phyloP scores from a whole-genome alignment of 2,329 filamentous ascomycete species.

The Pyrenochaeta sp. region DNA sequence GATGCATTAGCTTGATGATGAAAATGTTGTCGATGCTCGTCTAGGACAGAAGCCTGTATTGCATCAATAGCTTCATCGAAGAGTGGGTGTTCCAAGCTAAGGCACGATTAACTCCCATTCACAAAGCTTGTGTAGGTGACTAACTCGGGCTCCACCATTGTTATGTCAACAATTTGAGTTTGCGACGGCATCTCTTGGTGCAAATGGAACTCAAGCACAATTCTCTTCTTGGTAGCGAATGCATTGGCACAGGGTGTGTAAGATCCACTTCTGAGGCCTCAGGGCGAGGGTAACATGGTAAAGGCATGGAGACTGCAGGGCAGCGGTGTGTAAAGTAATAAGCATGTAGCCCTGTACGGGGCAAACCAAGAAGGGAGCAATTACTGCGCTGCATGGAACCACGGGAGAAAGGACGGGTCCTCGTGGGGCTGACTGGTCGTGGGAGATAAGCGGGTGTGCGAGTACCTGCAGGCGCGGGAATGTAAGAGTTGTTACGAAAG shows the following conservation, averaged over 20 bases:
- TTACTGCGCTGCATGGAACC: constrained; percentile 21
- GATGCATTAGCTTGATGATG: constrained; percentile 18
- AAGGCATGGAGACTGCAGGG: constrained; percentile 18
- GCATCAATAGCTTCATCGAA: constrained; percentile 31
- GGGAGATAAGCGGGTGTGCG: constrained; percentile 31
- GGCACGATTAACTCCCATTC: constrained; percentile 15
- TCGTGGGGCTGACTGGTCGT: constrained; percentile 38
- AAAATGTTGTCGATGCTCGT: constrained; percentile 24
- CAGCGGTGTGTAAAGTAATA: constrained; percentile 21
- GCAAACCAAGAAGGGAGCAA: constrained; percentile 18
- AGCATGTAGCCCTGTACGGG: constrained; percentile 10
- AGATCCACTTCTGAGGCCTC: constrained; percentile 7
- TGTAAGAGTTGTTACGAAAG: constrained; percentile 16
- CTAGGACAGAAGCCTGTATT: constrained; percentile 28
- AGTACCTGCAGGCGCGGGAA: constrained; percentile 26
- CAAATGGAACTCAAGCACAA: constrained; percentile 19
- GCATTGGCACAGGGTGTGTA: constrained; percentile 33
- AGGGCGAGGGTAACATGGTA: constrained; percentile 18
- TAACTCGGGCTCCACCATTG: constrained; percentile 34
- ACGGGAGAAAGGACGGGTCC: constrained; percentile 24
- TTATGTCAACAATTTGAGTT: constrained; percentile 27
- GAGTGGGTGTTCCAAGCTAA: constrained; percentile 22
- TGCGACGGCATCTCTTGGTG: constrained; percentile 30
- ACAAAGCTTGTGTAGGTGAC: constrained; percentile 9
- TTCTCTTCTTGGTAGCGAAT: constrained; percentile 22